Base-by-base conservation (phyloP, 306 rosid species). In the Malus fusca region DNA sequence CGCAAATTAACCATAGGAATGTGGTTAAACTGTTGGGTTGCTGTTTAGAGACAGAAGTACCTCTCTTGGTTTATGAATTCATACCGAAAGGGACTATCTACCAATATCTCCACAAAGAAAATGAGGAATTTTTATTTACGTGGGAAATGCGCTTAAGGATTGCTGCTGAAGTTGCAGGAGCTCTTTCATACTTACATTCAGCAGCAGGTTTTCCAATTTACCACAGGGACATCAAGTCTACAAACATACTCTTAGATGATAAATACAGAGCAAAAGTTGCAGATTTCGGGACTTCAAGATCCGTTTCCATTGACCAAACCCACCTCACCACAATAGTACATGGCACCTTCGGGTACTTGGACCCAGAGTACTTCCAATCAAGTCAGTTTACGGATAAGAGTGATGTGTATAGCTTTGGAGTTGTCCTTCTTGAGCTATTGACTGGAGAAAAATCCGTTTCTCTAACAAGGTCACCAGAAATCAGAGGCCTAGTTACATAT, bases 271-370 rank as follows among this genome's bases (percentile, higher is more conserved):
- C 70, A 4, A 80, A 74, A 60, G 28, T 80, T 19, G 79, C 83
- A 19, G 79, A 80, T n/a, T 80, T 80, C 23, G 79, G 83, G 8
- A 68, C 83, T 68, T 80, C 79, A 18, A 74, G 75, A 60, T 68
- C 79, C 1, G 58, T 80, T 67, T 8, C 68, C 71, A 46, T 74
- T 26, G 83, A 80, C 21, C 71, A 80, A 46, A 68, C 83, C 5
- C 83, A 80, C 42, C 71, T 80, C 11, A 79, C 78, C 30, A 79
- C 79, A 15, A 2, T 42, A 3, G 83, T 74, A 14, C 53, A 43
- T 19, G 79, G 83, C 3, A 79, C 83, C 59, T 79, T 79, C 23
- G 83, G 83, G 17, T 79, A 79, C 71, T 67, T 79, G 56, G 83
- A 79, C 12, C 83, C 83, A 0, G 79, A 79, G 6, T 79, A 79